Conservation (phyloP, 768 basidiomycete species). For the Pulveroboletus sp. region DNA sequence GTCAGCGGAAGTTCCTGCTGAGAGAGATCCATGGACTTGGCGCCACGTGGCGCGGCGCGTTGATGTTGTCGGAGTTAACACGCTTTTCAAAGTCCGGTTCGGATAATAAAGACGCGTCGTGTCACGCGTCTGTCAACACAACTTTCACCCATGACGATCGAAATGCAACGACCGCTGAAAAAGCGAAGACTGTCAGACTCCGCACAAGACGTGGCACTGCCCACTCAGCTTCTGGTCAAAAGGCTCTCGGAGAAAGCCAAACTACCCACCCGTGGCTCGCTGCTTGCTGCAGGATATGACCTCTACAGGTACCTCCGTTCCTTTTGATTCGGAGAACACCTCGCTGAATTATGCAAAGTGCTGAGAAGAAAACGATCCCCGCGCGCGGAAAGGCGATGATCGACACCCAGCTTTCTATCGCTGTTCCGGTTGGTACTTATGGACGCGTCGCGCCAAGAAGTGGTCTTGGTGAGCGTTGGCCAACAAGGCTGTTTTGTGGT, state of each 20-base stretch:
- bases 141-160: conserved; percentile 6
- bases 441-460: conserved; percentile 95
- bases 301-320: conserved; percentile 66
- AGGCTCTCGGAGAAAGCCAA: conserved; percentile 78
- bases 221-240: conserved; percentile 75
- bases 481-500: not conserved
- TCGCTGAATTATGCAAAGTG: conserved; percentile 44
- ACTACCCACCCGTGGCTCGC: conserved; percentile 83
- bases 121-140: conserved; percentile 12
- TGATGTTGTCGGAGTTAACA: conserved; percentile 36
- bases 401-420: conserved; percentile 90
- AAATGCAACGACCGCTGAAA: conserved; percentile 43
- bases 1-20: conserved; percentile 33
- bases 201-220: too few species aligned
- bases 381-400: conserved; percentile 90
- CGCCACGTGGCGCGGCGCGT: not conserved
- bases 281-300: conserved; percentile 91
- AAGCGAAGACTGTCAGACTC: conserved; percentile 59
- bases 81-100: conserved; percentile 37
- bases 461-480: conserved; percentile 72
- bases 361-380: conserved; percentile 80
- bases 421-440: conserved; percentile 91
- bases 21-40: conserved; percentile 27
- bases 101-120: conserved; percentile 20
- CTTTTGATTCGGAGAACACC: not conserved